A percentile compares a stretch with the other conserved stretches of the same genome.
These are phyloP conservation scores for Metarhizium rileyi DNA, from an alignment of 2,329 filamentous ascomycete species.

Conservation along the genomic window DNA sequence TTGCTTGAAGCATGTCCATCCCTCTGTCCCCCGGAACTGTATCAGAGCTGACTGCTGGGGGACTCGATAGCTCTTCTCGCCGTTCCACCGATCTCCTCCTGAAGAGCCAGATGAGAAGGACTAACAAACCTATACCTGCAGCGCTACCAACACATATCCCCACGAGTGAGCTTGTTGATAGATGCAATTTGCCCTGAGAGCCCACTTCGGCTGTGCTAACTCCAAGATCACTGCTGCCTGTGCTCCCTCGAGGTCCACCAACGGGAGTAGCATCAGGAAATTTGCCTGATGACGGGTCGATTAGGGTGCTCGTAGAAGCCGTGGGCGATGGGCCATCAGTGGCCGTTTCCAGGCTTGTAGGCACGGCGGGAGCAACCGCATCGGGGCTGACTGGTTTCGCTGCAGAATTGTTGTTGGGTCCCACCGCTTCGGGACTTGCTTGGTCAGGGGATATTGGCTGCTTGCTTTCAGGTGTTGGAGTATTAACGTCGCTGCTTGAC, in stretches of 20 bases:
- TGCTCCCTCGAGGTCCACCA: not conserved
- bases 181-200: not conserved
- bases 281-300: not conserved
- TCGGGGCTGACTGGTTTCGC: not conserved
- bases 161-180: constrained; percentile 30
- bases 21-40: constrained; percentile 9
- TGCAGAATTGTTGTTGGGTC: not conserved
- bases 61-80: not conserved
- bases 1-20: constrained; percentile 8
- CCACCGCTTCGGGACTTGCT: not conserved
- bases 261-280: not conserved
- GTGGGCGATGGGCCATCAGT: not conserved
- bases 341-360: not conserved
- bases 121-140: constrained; percentile 30
- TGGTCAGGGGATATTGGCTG: not conserved
- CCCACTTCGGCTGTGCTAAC: not conserved
- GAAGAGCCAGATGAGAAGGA: constrained; percentile 42
- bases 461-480: not conserved
- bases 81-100: constrained; percentile 23
- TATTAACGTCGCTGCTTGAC: not conserved
- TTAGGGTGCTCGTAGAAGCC: not conserved
- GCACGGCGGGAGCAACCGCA: not conserved
- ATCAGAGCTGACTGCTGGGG: constrained; percentile 19
- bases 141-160: constrained; percentile 42
- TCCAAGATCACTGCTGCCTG: not conserved